A percentile compares a stretch with the other conserved stretches of the same genome.
These are phyloP conservation scores for Auricularia heimuer DNA, from an alignment of 768 basidiomycete species.

Conservation along the genomic window DNA sequence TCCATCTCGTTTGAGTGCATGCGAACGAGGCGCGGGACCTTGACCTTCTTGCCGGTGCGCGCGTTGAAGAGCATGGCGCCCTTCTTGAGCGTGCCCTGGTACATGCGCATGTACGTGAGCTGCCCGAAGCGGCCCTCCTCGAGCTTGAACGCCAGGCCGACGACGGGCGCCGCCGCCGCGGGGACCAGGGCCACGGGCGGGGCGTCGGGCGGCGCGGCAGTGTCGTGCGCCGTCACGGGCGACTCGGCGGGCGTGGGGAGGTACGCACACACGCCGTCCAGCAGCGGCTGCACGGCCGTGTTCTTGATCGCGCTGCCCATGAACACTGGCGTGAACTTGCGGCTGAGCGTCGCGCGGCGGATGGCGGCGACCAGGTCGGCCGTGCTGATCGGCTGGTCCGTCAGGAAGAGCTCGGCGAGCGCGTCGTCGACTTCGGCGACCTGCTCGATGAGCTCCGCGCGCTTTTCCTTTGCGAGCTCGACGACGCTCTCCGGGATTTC, in stretches of 20 bases:
- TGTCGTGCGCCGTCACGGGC: constrained; percentile 74
- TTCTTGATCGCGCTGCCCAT: constrained; percentile 97
- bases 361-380: constrained; percentile 74
- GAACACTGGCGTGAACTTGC: constrained; percentile 95
- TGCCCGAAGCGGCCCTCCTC: constrained; percentile 97
- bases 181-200: constrained; percentile 70
- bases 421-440: constrained; percentile 94
- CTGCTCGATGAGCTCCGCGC: constrained; percentile 84
- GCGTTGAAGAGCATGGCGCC: constrained; percentile 82
- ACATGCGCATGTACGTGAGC: constrained; percentile 95
- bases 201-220: constrained; percentile 49
- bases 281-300: constrained; percentile 84
- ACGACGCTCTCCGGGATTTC: constrained; percentile 76
- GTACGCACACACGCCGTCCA: constrained; percentile 94
- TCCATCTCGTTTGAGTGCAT: constrained; percentile 99
- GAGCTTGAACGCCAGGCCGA: constrained; percentile 95
- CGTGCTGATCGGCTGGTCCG: constrained; percentile 67
- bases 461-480: constrained; percentile 72
- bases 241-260: constrained; percentile 81
- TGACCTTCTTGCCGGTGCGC: constrained; percentile 92
- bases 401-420: constrained; percentile 84
- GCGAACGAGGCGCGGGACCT: constrained; percentile 88
- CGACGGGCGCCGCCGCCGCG: constrained; percentile 76
- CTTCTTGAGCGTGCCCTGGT: constrained; percentile 89
- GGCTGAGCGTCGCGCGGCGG: constrained; percentile 74